These are phyloP conservation scores for Colletotrichum scovillei DNA, from an alignment of 2,329 filamentous ascomycete species.

Conservation along the genomic window DNA sequence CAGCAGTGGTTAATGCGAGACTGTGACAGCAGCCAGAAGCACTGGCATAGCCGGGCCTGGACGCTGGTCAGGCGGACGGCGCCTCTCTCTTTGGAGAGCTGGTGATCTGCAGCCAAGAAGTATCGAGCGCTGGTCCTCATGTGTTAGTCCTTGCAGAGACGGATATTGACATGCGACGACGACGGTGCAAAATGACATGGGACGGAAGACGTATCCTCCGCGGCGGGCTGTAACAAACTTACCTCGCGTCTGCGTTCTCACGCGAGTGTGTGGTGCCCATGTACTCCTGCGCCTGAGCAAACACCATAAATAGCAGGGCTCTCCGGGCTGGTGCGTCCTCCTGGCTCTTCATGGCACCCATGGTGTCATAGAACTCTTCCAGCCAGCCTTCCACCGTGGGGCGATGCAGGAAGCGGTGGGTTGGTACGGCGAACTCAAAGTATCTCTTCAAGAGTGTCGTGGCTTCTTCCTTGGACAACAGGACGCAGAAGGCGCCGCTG, in stretches of 20 bases:
- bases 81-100: constrained; percentile 51
- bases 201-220: background rate
- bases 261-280: constrained; percentile 31
- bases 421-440: constrained; percentile 68
- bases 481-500: constrained; percentile 46
- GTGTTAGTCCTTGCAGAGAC: background rate
- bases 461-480: constrained; percentile 52
- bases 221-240: background rate
- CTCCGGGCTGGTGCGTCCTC: constrained; percentile 43
- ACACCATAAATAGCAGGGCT: constrained; percentile 60
- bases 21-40: constrained; percentile 55
- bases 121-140: constrained; percentile 41
- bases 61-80: constrained; percentile 51
- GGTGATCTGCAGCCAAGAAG: constrained; percentile 50
- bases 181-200: background rate
- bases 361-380: constrained; percentile 52
- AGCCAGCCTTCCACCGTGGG: constrained; percentile 62
- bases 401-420: constrained; percentile 65
- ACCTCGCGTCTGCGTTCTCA: constrained; percentile 31
- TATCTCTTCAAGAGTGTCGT: constrained; percentile 58
- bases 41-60: constrained; percentile 54
- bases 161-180: background rate
- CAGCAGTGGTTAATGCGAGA: constrained; percentile 61
- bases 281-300: constrained; percentile 62
- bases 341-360: constrained; percentile 42